phyloP scores from a whole-genome alignment of 2,329 filamentous ascomycete species.

The Colletotrichum tabaci region DNA sequence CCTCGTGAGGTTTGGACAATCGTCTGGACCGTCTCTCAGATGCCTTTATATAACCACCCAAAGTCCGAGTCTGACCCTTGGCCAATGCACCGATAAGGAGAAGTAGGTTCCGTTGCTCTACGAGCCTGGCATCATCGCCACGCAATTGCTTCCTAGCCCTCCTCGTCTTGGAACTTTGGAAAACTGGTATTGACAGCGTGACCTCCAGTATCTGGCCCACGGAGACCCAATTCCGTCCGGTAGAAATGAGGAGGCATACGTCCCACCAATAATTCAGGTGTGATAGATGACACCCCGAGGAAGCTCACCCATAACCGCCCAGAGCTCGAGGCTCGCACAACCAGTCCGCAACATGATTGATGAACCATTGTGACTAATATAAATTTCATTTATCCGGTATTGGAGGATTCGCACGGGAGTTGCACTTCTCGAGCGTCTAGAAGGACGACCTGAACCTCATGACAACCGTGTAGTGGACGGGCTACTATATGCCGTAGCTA shows the following conservation, averaged over 20 bases:
- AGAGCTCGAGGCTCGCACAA: not conserved
- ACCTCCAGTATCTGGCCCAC: not conserved
- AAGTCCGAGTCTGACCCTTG: not conserved
- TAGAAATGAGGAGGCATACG: not conserved
- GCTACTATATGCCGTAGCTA: not conserved
- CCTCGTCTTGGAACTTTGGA: not conserved
- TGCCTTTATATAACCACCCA: conserved; percentile 13
- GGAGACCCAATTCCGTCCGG: conserved; percentile 19
- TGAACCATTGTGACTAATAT: conserved; percentile 5
- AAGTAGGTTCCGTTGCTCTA: conserved; percentile 9
- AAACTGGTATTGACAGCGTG: not conserved
- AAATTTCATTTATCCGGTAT: conserved; percentile 10
- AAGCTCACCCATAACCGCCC: not conserved
- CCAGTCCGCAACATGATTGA: not conserved
- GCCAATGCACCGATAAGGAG: not conserved
- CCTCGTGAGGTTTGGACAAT: not conserved
- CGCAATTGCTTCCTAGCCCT: too few species aligned
- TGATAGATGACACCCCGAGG: not conserved
- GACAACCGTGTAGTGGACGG: not conserved
- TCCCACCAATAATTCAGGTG: not conserved
- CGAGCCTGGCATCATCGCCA: not conserved
- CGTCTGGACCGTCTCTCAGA: not conserved
- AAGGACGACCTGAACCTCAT: not conserved
- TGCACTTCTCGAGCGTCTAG: not conserved
- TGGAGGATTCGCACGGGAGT: conserved; percentile 2